phyloP scores from a whole-genome alignment of 2,329 filamentous ascomycete species.

The Curvularia hawaiiensis region DNA sequence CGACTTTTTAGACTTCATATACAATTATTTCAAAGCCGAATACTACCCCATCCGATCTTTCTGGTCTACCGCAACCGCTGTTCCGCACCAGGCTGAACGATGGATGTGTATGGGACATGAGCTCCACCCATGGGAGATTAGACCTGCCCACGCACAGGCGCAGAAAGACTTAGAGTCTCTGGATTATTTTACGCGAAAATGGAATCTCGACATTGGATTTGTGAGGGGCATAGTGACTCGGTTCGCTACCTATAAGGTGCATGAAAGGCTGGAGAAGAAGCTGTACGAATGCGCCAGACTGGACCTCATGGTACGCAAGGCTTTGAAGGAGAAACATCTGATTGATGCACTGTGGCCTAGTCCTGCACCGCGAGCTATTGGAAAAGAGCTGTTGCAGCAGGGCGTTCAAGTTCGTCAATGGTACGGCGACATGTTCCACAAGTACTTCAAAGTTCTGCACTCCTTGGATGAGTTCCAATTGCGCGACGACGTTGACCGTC shows the following conservation, averaged over 20 bases:
- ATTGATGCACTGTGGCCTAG: slow-evolving; percentile 45
- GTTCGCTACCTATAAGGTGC: slow-evolving; percentile 43
- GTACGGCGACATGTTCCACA: slow-evolving; percentile 48
- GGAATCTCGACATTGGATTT: slow-evolving; percentile 41
- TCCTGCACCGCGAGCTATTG: slow-evolving; percentile 34
- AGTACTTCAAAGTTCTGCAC: slow-evolving; percentile 42
- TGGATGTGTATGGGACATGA: slow-evolving; percentile 45
- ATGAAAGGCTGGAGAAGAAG: slow-evolving; percentile 46
- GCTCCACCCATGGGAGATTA: slow-evolving; percentile 32
- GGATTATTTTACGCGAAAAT: slow-evolving; percentile 39
- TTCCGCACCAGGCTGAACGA: slow-evolving; percentile 35
- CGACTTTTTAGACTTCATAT: slow-evolving; percentile 45
- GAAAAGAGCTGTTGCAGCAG: slow-evolving; percentile 37
- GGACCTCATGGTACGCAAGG: slow-evolving; percentile 46
- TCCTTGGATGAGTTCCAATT: slow-evolving; percentile 40
- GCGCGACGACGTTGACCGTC: slow-evolving; percentile 38
- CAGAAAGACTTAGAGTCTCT: slow-evolving; percentile 45
- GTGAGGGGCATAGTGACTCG: slow-evolving; percentile 40
- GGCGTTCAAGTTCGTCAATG: slow-evolving; percentile 42
- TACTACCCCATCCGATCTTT: slow-evolving; percentile 46
- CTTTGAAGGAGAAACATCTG: slow-evolving; percentile 46
- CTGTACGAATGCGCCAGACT: slow-evolving; percentile 40
- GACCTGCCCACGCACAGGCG: slow-evolving; percentile 45
- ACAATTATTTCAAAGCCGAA: slow-evolving; percentile 47
- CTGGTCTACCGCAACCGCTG: slow-evolving; percentile 43